A percentile compares a stretch with the other conserved stretches of the same genome.
Evolutionary conservation across 1,284 basidiomycete genomes (phyloP).

Genomic region (Afroboletus lepidellus): DNA sequence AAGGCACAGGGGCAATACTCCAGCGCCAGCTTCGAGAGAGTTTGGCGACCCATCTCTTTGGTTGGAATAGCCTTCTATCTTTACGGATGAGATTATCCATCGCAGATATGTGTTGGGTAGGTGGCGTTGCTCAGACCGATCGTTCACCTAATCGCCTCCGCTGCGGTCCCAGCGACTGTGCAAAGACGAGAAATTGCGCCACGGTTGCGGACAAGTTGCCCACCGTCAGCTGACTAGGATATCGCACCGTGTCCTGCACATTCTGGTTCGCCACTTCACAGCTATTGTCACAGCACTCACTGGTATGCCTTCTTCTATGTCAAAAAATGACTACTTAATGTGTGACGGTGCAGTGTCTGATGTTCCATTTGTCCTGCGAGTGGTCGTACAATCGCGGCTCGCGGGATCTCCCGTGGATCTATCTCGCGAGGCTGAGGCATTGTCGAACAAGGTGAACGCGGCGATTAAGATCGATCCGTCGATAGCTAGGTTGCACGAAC

Average conservation of each 20-base stretch:
- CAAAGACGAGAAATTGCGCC: conserved; percentile 39
- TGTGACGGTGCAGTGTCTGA: conserved; percentile 45
- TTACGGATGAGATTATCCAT: conserved; percentile 57
- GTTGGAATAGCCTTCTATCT: conserved; percentile 51
- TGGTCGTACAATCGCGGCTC: conserved; percentile 53
- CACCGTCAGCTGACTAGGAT: conserved; percentile 49
- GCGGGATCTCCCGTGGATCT: conserved; percentile 51
- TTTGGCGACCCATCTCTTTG: conserved; percentile 57
- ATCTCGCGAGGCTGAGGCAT: conserved; percentile 46
- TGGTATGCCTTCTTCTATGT: conserved; percentile 38
- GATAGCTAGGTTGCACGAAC: conserved; percentile 47
- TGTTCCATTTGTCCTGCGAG: conserved; percentile 54
- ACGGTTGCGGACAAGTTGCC: conserved; percentile 50
- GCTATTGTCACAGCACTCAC: conserved; percentile 45
- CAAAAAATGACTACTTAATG: conserved; percentile 10
- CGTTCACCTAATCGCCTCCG: conserved; percentile 11
- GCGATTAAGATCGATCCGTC: conserved; percentile 31
- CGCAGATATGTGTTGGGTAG: conserved; percentile 65
- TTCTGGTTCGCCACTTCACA: conserved; percentile 54
- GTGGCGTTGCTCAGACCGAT: conserved; percentile 24
- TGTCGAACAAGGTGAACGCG: conserved; percentile 43
- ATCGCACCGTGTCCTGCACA: conserved; percentile 52
- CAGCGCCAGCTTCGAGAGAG: conserved; percentile 47
- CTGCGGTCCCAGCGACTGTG: conserved; percentile 46
- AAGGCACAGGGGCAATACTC: conserved; percentile 33